A percentile compares a stretch with the other conserved stretches of the same genome.
Conservation (phyloP, 805 yeast species). For the Lachancea sp. region DNA sequence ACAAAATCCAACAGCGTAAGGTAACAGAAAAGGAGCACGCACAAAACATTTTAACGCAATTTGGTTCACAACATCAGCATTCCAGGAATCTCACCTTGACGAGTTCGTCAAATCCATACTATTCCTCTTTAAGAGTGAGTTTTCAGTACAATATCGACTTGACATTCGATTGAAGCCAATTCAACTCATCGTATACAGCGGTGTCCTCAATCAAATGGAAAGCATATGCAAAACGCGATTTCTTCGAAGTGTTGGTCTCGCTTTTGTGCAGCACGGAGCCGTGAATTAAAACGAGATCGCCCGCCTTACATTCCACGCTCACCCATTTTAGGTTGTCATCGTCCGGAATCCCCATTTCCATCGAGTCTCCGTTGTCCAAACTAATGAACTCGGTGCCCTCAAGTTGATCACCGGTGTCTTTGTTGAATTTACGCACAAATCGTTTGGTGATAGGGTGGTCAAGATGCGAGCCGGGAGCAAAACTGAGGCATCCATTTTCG, state of each 20-base stretch:
- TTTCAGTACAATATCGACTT: background rate
- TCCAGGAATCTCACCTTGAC: too few species aligned
- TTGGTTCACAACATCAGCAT: too few species aligned
- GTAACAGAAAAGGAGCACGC: too few species aligned
- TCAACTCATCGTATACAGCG: constrained; percentile 51
- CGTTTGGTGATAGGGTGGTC: constrained; percentile 50
- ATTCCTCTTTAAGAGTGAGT: background rate
- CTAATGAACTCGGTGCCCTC: constrained; percentile 52
- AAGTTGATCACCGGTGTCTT: constrained; percentile 9
- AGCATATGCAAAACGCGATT: constrained; percentile 69
- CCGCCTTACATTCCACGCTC: constrained; percentile 58
- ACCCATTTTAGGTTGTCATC: constrained; percentile 29
- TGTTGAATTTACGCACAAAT: constrained; percentile 47
- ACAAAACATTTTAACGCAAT: too few species aligned
- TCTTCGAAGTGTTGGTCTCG: constrained; percentile 47
- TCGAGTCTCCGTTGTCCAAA: constrained; percentile 22
- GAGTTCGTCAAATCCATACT: background rate
- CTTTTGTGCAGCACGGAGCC: constrained; percentile 69
- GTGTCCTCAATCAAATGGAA: constrained; percentile 73
- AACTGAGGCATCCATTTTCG: constrained; percentile 63
- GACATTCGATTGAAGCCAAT: constrained; percentile 55
- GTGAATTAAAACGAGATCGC: constrained; percentile 64
- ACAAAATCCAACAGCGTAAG: too few species aligned
- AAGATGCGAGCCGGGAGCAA: constrained; percentile 66
- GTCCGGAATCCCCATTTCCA: constrained; percentile 22